These are phyloP conservation scores for Candida sp. DNA, from an alignment of 1,139 yeast species.

Conservation along the genomic window DNA sequence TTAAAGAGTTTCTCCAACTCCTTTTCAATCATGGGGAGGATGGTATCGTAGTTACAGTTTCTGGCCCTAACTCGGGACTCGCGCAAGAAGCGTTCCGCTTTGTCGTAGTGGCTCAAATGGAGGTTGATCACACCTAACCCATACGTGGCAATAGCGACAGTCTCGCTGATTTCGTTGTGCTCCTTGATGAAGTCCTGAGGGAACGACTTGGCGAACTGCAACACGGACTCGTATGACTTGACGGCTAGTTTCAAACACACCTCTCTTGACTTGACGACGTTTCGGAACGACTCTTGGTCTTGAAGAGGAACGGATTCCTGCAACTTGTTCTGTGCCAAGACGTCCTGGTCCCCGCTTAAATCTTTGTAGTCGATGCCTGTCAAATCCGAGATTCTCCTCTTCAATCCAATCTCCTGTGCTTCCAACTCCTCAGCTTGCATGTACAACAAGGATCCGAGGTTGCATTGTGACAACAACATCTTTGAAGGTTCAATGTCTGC, in stretches of 20 bases:
- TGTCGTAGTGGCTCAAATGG: conserved; percentile 56
- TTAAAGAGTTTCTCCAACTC: conserved; percentile 58
- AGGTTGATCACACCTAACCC: conserved; percentile 83
- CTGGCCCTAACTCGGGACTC: conserved; percentile 77
- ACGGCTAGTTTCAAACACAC: conserved; percentile 48
- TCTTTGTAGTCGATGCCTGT: conserved; percentile 26
- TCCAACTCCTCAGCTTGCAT: conserved; percentile 74
- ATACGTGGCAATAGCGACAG: conserved; percentile 81
- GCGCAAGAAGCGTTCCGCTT: conserved; percentile 65
- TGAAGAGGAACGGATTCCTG: conserved; percentile 11
- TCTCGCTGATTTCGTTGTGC: conserved; percentile 44
- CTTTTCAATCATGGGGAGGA: conserved; percentile 52
- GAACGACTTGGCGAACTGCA: conserved; percentile 55
- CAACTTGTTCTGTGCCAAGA: conserved; percentile 5
- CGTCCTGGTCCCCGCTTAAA: conserved; percentile 5
- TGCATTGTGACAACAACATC: conserved; percentile 67
- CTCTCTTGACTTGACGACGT: conserved; percentile 29
- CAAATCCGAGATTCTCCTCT: conserved; percentile 24
- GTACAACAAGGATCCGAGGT: conserved; percentile 73
- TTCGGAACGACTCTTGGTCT: conserved; percentile 17
- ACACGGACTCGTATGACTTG: conserved; percentile 55
- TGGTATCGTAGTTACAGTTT: conserved; percentile 51
- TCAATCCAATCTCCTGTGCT: conserved; percentile 41
- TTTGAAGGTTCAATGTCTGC: conserved; percentile 74
- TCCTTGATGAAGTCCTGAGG: conserved; percentile 33